Evolutionary conservation across 2,329 filamentous ascomycete genomes (phyloP), one percentile per base, ranked within the genome.

Genomic region (Aspergillus versicolor): DNA sequence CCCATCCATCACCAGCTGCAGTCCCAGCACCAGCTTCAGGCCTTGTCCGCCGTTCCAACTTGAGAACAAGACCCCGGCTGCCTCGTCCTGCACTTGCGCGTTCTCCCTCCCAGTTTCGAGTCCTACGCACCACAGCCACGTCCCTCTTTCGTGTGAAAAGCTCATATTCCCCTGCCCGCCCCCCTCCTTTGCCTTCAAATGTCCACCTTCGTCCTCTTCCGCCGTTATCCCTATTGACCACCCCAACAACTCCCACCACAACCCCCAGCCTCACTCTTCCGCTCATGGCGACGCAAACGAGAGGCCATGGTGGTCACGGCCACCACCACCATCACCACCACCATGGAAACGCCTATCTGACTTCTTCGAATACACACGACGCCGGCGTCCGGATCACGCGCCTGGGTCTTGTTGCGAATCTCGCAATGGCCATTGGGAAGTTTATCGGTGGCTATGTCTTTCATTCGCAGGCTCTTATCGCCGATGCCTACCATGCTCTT

Each of bases 401-500:
- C 63, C 89, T 97, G 67, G 91, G 91, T 24, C 82, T 96, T 45
- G 89, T 88, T 70, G 91, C 92, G 65, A 99, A 99, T 74, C 81
- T 97, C 52, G 88, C 87, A 70, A 97, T 99, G 92, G 94, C 93
- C 49, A 81, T 97, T 66, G 90, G 87, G 64, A 99, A 99, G 75
- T 94, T 93, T 42, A 81, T 92, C 27, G 94, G 94, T 57, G 94
- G 94, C 65, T 96, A 94, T 78, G 80, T 88, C 64, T 97, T 99
- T 81, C 92, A 97, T 75, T 97, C 92, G 44, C 92, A 97, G 77
- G 88, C 91, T 57, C 89, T 96, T 81, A 81, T 92, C 58, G 92
- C 94, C 70, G 94, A 99, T 74, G 94, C 91, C 55, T 93, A 96
- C 79, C 94, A 99, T 78, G 93, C 92, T 68, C 83, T 97, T 64